Conservation (phyloP, 805 yeast species). For the Clavispora asparagi region DNA sequence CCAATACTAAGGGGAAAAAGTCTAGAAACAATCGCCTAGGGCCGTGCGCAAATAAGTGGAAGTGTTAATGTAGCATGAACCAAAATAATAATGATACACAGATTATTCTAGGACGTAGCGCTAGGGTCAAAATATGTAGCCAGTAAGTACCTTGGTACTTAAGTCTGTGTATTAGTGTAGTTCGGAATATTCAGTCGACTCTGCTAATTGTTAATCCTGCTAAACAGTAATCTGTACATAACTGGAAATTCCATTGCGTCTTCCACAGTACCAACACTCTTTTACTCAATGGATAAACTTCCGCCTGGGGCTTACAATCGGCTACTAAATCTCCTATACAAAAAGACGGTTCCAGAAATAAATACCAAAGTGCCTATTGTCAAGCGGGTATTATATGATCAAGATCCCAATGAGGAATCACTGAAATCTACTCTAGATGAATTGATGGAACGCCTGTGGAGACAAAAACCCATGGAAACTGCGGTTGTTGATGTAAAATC, state of each 20-base stretch:
- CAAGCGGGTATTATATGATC: conserved; percentile 23
- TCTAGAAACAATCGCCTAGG: neutral
- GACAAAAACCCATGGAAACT: conserved; percentile 20
- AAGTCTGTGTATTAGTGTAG: too few species aligned
- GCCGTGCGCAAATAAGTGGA: neutral
- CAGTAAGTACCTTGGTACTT: too few species aligned
- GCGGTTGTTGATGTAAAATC: conserved; percentile 22
- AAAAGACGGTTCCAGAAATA: conserved; percentile 25
- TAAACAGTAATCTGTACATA: neutral
- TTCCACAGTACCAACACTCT: neutral
- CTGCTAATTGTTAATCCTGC: too few species aligned
- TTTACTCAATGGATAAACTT: conserved; percentile 7
- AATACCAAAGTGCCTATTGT: conserved; percentile 24
- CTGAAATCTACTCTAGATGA: conserved; percentile 22
- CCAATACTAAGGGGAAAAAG: too few species aligned
- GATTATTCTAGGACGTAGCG: too few species aligned
- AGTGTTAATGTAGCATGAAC: too few species aligned
- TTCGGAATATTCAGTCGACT: too few species aligned
- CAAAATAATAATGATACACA: too few species aligned
- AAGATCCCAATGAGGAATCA: conserved; percentile 4
- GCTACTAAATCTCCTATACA: conserved; percentile 25
- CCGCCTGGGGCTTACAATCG: conserved; percentile 19
- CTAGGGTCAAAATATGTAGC: too few species aligned
- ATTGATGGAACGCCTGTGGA: conserved; percentile 27
- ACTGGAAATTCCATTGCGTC: neutral